Percentiles rank a stretch among this genome's conserved stretches.
These are phyloP conservation scores for Celoporthe dispersa DNA, from an alignment of 2,329 filamentous ascomycete genomes.

Conservation along the genomic window DNA sequence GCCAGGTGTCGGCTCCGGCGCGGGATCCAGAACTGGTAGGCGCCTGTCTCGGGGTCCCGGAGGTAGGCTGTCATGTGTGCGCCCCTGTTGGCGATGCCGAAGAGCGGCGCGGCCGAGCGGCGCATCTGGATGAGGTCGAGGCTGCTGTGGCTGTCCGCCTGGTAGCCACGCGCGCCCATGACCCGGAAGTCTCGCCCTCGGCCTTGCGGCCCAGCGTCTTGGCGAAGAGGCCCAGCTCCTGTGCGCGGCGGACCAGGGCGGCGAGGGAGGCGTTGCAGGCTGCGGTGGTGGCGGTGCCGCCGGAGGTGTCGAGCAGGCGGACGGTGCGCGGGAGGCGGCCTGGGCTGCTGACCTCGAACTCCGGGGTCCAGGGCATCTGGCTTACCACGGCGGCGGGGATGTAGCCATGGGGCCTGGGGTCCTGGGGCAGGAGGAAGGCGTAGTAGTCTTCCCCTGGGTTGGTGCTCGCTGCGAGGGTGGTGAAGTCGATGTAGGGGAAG, in stretches of 20 bases:
- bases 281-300: constrained; percentile 34
- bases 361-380: constrained; percentile 50
- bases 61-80: constrained; percentile 66
- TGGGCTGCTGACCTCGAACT: constrained; percentile 40
- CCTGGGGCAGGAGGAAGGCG: constrained; percentile 49
- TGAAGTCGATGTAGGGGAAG: constrained; percentile 46
- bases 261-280: constrained; percentile 46
- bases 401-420: constrained; percentile 54
- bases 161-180: constrained; percentile 34
- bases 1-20: constrained; percentile 64
- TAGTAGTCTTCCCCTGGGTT: constrained; percentile 38
- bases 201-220: constrained; percentile 35
- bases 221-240: constrained; percentile 44
- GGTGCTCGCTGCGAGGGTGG: constrained; percentile 44
- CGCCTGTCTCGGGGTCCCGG: constrained; percentile 41
- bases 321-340: constrained; percentile 39
- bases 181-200: constrained; percentile 44
- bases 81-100: constrained; percentile 66
- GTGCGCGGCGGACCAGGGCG: constrained; percentile 44
- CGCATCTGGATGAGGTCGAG: constrained; percentile 31
- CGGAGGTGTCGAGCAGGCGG: constrained; percentile 37
- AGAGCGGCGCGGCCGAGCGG: constrained; percentile 59
- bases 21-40: constrained; percentile 68
- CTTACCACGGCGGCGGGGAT: constrained; percentile 50
- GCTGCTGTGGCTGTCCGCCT: constrained; percentile 20